phyloP scores from a whole-genome alignment of 1,284 basidiomycete genomes.

The Naganishia sp. region DNA sequence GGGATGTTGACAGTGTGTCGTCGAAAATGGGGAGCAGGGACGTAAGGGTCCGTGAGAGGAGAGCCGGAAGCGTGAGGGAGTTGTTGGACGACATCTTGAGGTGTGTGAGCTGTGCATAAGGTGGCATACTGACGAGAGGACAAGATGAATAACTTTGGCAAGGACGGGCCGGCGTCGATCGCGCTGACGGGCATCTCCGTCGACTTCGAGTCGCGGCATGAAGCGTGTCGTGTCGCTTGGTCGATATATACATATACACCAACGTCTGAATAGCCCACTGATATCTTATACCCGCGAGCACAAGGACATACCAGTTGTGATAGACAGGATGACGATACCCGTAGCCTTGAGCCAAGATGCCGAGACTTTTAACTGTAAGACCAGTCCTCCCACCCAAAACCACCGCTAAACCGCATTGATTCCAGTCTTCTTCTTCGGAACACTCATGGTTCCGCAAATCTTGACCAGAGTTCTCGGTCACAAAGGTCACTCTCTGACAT shows the following conservation, averaged over 20 bases:
- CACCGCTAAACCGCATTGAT: background rate
- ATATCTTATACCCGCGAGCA: background rate
- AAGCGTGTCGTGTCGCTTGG: no score
- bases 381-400: background rate
- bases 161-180: no score
- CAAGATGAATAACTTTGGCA: background rate
- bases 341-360: background rate
- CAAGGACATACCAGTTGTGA: background rate
- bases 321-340: conserved; percentile 11
- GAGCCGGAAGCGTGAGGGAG: conserved; percentile 48
- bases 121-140: background rate
- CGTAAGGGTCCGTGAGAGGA: conserved; percentile 44
- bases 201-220: no score
- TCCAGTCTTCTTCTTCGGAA: conserved; percentile 83
- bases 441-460: conserved; percentile 71
- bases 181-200: no score
- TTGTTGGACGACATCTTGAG: conserved; percentile 10
- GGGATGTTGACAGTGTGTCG: conserved; percentile 42
- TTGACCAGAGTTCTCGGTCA: conserved; percentile 66
- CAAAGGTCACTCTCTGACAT: conserved; percentile 60
- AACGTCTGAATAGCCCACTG: background rate
- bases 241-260: background rate
- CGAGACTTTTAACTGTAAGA: conserved; percentile 17
- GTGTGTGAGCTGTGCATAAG: background rate
- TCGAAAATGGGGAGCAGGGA: conserved; percentile 48